Base-by-base conservation (phyloP, 305 asterid genomes). In the Nicotiana rustica region DNA sequence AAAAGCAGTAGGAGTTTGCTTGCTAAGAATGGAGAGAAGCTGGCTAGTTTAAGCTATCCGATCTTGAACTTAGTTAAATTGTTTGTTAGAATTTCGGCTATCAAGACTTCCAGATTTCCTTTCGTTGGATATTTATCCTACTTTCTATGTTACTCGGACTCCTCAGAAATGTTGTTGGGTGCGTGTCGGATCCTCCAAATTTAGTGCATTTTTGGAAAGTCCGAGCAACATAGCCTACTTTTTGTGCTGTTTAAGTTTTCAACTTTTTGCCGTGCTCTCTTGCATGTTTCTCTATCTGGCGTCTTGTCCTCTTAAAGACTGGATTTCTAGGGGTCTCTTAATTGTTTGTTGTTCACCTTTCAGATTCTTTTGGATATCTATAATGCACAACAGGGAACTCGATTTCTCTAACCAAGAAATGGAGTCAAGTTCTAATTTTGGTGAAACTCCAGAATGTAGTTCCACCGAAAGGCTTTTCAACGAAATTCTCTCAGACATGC, bases 301-400 rank as follows among this genome's bases (percentile, higher is more conserved):
- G 1, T 17, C 4, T 67, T 35, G 15, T 36, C 44, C 55, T 67
- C 49, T 8, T 36, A 68, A 15, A 3, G 59, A 69, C 2, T 41
- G 10, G 35, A 69, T 41, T 18, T 29, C 33, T 69, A 41, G 77
- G 57, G 2, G 77, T 69, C 10, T 2, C 19, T 69, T 38, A 10
- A 38, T n/a, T 69, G 59, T 29, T 41, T 69, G 33, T 69, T 15
- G 78, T 70, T 70, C 44, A 41, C 35, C 35, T 18, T 56, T 25
- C 78, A 70, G 78, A 6, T 3, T 31, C 36, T 65, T 65, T 62
- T 31, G 18, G 8, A 10, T 19, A 8, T 70, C 78, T 19, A 19
- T 25, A 82, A 92, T 92, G 97, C 93, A 89, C 47, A 89, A 84
- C 3, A 86, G 88, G 47, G 94, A 86, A 82, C 91, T 92, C 6